These are phyloP conservation scores for Fusarium coicis DNA, from an alignment of 2,329 filamentous ascomycete species.

Conservation along the genomic window DNA sequence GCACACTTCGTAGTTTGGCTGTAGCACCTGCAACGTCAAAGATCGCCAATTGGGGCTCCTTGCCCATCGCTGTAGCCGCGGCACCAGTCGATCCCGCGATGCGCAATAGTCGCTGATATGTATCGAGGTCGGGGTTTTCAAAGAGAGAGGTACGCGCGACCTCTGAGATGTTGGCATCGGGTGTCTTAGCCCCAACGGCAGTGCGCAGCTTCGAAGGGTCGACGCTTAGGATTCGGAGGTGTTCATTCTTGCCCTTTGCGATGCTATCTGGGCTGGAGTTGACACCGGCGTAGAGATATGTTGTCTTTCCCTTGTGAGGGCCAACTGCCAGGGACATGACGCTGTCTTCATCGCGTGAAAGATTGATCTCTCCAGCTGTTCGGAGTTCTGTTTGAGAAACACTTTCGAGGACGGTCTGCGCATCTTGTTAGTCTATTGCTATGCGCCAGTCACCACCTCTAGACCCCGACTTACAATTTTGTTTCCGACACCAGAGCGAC, in stretches of 20 bases:
- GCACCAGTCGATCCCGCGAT: slow-evolving; percentile 76
- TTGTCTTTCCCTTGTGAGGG: slow-evolving; percentile 65
- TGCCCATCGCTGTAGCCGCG: slow-evolving; percentile 81
- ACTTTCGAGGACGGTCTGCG: slow-evolving; percentile 77
- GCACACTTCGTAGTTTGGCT: slow-evolving; percentile 59
- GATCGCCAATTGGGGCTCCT: slow-evolving; percentile 80
- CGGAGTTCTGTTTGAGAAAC: slow-evolving; percentile 71
- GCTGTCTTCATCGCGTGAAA: slow-evolving; percentile 87
- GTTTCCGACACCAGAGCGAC: slow-evolving; percentile 84
- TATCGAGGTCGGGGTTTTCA: slow-evolving; percentile 58
- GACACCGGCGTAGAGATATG: slow-evolving; percentile 76
- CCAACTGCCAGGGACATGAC: slow-evolving; percentile 84
- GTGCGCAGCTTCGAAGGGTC: slow-evolving; percentile 51
- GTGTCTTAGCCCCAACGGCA: slow-evolving; percentile 44
- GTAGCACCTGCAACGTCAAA: slow-evolving; percentile 70
- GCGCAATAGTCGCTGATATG: slow-evolving; percentile 70
- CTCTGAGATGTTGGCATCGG: slow-evolving; percentile 59
- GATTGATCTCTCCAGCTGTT: slow-evolving; percentile 76
- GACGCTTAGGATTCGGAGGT: slow-evolving; percentile 81
- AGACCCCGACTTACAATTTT: slow-evolving; percentile 73
- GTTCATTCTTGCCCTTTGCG: slow-evolving; percentile 81
- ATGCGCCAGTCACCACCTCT: no score
- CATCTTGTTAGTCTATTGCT: slow-evolving; percentile 20
- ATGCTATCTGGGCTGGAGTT: slow-evolving; percentile 82
- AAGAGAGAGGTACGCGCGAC: slow-evolving; percentile 65